Conservation (phyloP, 169 alveolate species). For the Eimeria zaria region DNA sequence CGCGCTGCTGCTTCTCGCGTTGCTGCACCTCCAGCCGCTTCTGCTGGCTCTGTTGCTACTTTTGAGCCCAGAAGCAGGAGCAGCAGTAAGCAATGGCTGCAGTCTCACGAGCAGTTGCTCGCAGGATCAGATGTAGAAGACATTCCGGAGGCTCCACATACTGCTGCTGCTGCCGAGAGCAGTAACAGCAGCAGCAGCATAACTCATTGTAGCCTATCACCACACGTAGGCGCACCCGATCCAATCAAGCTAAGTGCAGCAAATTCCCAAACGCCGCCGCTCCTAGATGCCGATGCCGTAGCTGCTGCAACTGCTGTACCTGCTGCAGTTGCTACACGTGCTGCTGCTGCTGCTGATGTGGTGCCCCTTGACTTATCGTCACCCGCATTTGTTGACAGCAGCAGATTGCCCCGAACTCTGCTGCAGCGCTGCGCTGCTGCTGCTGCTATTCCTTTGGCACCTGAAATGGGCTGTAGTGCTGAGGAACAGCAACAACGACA, state of each 20-base stretch:
- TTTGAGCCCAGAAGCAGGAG: not conserved
- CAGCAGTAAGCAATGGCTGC: slow-evolving; percentile 12
- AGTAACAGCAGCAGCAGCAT: slow-evolving; percentile 22
- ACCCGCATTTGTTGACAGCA: not conserved
- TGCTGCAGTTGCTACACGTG: slow-evolving; percentile 23
- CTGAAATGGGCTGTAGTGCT: not conserved
- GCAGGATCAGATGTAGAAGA: not conserved
- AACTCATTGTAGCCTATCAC: not conserved
- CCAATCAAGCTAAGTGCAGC: not conserved
- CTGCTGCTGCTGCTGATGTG: not conserved
- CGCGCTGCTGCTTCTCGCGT: not conserved
- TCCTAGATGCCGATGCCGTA: not conserved
- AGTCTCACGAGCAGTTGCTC: not conserved
- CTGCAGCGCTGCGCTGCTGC: not conserved
- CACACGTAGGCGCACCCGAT: not conserved
- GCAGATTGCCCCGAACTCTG: not conserved
- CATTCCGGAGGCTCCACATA: not conserved
- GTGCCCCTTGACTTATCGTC: not conserved
- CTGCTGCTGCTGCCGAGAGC: slow-evolving; percentile 27
- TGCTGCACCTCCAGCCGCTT: slow-evolving; percentile 5
- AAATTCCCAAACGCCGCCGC: not conserved
- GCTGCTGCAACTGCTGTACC: slow-evolving; percentile 1
- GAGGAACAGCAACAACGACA: not conserved
- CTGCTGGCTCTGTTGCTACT: not conserved
- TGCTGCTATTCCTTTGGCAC: slow-evolving; percentile 2